phyloP scores from a whole-genome alignment of 768 basidiomycete species.

The Termitomyces sp. region DNA sequence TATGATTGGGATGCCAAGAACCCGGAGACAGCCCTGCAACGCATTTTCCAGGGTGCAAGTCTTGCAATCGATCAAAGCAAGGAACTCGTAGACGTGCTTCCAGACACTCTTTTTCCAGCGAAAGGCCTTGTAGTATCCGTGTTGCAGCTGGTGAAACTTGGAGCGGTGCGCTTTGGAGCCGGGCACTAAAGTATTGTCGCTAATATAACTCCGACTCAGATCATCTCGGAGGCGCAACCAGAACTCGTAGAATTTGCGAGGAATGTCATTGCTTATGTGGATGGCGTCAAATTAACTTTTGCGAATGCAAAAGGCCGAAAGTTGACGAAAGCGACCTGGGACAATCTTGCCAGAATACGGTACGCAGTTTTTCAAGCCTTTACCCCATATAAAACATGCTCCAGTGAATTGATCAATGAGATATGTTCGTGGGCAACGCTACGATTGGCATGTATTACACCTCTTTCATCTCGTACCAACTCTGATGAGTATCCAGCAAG shows the following conservation, averaged over 20 bases:
- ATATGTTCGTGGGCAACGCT: conserved; percentile 13
- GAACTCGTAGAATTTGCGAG: conserved; percentile 10
- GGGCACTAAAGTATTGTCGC: too few relatives aligned
- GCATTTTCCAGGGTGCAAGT: conserved; percentile 2
- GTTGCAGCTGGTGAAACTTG: conserved; percentile 6
- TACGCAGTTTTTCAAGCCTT: not conserved
- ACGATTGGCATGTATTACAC: not conserved
- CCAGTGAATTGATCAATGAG: conserved; percentile 9
- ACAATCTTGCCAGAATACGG: conserved; percentile 11
- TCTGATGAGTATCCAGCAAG: not conserved
- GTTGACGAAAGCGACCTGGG: conserved; percentile 8
- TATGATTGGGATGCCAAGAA: conserved; percentile 7
- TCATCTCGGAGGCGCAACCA: not conserved
- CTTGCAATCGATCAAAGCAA: conserved; percentile 4
- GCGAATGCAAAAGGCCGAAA: not conserved
- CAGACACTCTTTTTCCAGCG: conserved; percentile 10
- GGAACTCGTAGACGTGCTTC: conserved; percentile 2
- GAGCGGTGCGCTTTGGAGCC: not conserved
- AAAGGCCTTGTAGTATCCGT: conserved; percentile 5
- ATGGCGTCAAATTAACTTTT: conserved; percentile 7
- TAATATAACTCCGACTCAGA: not conserved
- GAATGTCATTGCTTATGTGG: conserved; percentile 10
- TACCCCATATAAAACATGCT: not conserved
- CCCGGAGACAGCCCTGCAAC: conserved; percentile 6
- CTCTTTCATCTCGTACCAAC: not conserved